Conservation (phyloP, 495 filamentous ascomycete species). For the Penicillium verhagenii region DNA sequence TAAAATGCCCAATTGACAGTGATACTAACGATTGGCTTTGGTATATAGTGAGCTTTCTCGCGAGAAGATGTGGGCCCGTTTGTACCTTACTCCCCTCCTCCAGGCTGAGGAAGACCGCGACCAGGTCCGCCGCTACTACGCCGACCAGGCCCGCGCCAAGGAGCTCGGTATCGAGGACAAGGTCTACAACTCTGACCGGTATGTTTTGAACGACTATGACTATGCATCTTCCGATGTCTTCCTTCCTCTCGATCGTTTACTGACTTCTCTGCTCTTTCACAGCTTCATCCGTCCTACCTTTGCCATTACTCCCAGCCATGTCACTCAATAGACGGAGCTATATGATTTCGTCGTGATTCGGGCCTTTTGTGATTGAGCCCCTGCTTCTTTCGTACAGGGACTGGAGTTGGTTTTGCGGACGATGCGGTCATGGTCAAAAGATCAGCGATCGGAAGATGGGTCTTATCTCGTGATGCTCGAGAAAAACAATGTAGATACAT, state of each 20-base stretch:
- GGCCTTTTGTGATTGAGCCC: neutral
- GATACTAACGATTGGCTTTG: conserved; percentile 6
- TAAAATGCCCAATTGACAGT: neutral
- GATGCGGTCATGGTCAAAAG: conserved; percentile 6
- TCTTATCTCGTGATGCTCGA: conserved; percentile 13
- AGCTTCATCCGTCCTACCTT: conserved; percentile 51
- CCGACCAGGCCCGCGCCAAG: conserved; percentile 86
- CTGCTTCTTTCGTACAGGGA: neutral
- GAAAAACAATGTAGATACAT: conserved; percentile 43
- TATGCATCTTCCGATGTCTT: neutral
- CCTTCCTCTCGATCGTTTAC: conserved; percentile 4
- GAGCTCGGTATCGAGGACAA: conserved; percentile 76
- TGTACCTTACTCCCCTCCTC: conserved; percentile 86
- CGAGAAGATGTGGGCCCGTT: conserved; percentile 96
- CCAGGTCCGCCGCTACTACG: conserved; percentile 77
- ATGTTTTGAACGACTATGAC: conserved; percentile 37
- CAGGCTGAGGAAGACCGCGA: conserved; percentile 97
- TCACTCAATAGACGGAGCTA: conserved; percentile 32
- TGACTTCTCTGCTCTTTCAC: conserved; percentile 2
- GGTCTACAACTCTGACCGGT: conserved; percentile 88
- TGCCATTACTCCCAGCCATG: conserved; percentile 42
- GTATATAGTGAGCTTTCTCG: conserved; percentile 79
- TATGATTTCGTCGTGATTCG: neutral
- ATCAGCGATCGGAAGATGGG: conserved; percentile 2
- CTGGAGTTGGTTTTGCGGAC: conserved; percentile 10